phyloP scores from a whole-genome alignment of 352 stramenopile genomes.

The Sclerospora graminicola region DNA sequence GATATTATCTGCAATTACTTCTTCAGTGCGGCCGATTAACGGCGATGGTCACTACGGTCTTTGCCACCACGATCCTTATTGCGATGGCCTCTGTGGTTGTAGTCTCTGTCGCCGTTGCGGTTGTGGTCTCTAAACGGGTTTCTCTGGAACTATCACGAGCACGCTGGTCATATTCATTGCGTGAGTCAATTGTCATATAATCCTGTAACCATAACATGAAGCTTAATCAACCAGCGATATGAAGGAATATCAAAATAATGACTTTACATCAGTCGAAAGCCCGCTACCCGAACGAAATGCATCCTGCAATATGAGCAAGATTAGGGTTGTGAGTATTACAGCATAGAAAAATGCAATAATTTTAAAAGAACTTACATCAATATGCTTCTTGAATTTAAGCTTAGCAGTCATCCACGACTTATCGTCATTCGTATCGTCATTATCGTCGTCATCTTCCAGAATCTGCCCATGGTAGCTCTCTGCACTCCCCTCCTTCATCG shows the following conservation, averaged over 20 bases:
- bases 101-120: conserved; percentile 3
- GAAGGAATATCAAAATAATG: neutral
- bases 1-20: too few relatives aligned
- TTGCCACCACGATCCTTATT: conserved; percentile 6
- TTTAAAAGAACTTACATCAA: conserved; percentile 39
- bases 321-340: neutral
- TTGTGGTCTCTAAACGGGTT: conserved; percentile 7
- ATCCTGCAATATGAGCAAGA: conserved; percentile 28
- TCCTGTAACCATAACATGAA: conserved; percentile 25
- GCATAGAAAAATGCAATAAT: neutral
- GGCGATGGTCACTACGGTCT: conserved; percentile 7
- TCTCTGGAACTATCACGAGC: conserved; percentile 6
- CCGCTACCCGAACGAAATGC: conserved; percentile 58
- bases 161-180: conserved; percentile 12
- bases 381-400: conserved; percentile 86
- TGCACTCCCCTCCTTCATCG: conserved; percentile 1
- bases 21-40: neutral
- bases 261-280: conserved; percentile 37
- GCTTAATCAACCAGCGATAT: neutral
- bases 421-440: conserved; percentile 30
- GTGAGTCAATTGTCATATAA: conserved; percentile 63
- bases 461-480: conserved; percentile 57
- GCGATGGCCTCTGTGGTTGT: conserved; percentile 7
- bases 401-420: conserved; percentile 80
- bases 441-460: conserved; percentile 35